Evolutionary conservation across 78 protist genomes (phyloP).

Genomic region (Diacronema lutheri): DNA sequence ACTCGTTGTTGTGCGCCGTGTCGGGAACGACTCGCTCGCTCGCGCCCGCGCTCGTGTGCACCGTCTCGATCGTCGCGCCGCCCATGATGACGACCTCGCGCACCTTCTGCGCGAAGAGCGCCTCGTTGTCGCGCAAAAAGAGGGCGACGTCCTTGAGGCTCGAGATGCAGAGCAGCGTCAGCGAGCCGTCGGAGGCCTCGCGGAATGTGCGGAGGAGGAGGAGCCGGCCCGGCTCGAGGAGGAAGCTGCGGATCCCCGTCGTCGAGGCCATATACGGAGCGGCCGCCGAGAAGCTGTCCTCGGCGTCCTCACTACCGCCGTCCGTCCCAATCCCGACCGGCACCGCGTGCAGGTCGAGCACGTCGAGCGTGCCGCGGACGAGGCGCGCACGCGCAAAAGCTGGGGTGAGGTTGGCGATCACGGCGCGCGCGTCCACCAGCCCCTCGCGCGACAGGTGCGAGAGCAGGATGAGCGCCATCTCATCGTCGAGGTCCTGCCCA

Average conservation of each 20-base stretch:
- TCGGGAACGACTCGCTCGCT: not conserved
- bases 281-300: not conserved
- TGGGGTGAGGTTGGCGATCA: not conserved
- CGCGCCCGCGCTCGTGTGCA: too few species aligned
- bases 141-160: not conserved
- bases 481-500: not conserved
- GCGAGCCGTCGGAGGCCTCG: not conserved
- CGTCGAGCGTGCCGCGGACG: conserved; percentile 13
- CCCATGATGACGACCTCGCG: conserved; percentile 1
- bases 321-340: conserved; percentile 1
- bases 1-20: conserved; percentile 1
- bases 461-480: not conserved
- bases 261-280: not conserved
- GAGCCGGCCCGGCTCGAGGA: not conserved
- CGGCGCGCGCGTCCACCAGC: not conserved
- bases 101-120: not conserved
- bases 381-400: not conserved
- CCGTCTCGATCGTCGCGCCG: not conserved
- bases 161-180: not conserved
- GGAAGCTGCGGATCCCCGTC: not conserved
- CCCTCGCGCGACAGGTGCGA: not conserved
- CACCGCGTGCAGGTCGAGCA: not conserved
- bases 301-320: not conserved
- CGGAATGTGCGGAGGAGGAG: not conserved
- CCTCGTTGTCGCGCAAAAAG: not conserved